Percentiles rank a stretch among this genome's conserved stretches.
Conservation (phyloP, 306 rosid species). For the Canavalia gladiata region DNA sequence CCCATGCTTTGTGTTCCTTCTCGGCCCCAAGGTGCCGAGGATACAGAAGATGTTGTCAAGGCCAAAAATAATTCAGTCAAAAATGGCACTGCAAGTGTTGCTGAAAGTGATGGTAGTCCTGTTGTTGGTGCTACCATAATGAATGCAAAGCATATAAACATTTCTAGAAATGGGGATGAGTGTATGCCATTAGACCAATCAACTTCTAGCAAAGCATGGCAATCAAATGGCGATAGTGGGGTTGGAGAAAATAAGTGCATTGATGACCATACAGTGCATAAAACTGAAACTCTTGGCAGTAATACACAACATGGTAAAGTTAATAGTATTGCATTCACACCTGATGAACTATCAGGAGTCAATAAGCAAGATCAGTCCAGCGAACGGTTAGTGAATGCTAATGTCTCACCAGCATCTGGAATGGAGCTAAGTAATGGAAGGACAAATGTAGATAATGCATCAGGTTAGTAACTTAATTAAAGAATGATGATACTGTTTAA, state of each 20-base stretch:
- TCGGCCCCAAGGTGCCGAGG: constrained; percentile 88
- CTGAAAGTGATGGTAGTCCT: constrained; percentile 80
- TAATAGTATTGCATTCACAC: constrained; percentile 57
- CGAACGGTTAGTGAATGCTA: constrained; percentile 70
- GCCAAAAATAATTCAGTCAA: constrained; percentile 64
- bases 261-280: constrained; percentile 61
- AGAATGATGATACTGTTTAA: constrained; percentile 31
- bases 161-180: constrained; percentile 77
- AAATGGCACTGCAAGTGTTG: constrained; percentile 60
- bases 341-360: constrained; percentile 76
- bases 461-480: constrained; percentile 68
- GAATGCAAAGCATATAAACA: constrained; percentile 66
- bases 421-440: constrained; percentile 75
- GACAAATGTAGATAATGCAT: constrained; percentile 64
- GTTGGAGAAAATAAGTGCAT: constrained; percentile 69
- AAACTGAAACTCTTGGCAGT: constrained; percentile 62
- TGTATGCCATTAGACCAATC: constrained; percentile 78
- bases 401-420: constrained; percentile 63
- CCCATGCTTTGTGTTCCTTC: constrained; percentile 92
- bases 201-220: constrained; percentile 78
- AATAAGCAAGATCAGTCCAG: constrained; percentile 70
- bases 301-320: constrained; percentile 61
- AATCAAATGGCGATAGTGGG: constrained; percentile 70
- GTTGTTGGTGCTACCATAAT: constrained; percentile 61
- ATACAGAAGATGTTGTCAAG: constrained; percentile 89